These are phyloP conservation scores for Infundibulicybe gibba DNA, from an alignment of 768 basidiomycete species.

Conservation along the genomic window DNA sequence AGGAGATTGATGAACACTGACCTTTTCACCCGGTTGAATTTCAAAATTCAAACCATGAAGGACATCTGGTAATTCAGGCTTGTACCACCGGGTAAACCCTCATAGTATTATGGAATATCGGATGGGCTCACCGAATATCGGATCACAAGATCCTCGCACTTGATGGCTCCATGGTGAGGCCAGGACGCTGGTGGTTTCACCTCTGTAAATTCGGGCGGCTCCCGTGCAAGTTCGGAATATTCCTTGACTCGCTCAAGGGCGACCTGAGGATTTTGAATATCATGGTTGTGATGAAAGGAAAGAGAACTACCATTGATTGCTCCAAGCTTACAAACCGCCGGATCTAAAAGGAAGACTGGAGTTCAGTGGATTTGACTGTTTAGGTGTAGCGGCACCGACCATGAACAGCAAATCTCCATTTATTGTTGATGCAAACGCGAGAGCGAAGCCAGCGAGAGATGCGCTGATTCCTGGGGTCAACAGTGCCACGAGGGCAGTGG, in stretches of 20 bases:
- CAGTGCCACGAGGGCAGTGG: conserved; percentile 65
- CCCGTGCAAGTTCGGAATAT: conserved; percentile 74
- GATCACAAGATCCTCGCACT: conserved; percentile 72
- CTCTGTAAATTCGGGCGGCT: conserved; percentile 83
- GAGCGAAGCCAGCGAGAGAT: conserved; percentile 79
- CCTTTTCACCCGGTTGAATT: conserved; percentile 74
- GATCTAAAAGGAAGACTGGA: conserved; percentile 32
- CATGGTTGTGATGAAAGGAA: background rate
- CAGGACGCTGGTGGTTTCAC: conserved; percentile 79
- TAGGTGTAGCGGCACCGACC: conserved; percentile 26
- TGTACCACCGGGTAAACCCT: background rate
- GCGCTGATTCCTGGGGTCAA: conserved; percentile 71
- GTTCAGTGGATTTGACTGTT: background rate
- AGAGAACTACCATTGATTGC: conserved; percentile 75
- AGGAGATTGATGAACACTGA: conserved; percentile 20
- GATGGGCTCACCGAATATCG: conserved; percentile 62
- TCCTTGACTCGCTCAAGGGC: conserved; percentile 90
- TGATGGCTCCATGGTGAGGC: conserved; percentile 70
- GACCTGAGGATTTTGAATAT: conserved; percentile 39
- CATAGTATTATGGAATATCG: background rate
- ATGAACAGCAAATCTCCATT: conserved; percentile 69
- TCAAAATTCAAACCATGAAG: conserved; percentile 77
- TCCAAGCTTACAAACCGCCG: conserved; percentile 85
- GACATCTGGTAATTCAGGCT: conserved; percentile 88
- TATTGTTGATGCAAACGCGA: conserved; percentile 80